These are phyloP conservation scores for Amylostereum chailletii DNA, from an alignment of 1,284 basidiomycete species.

Conservation along the genomic window DNA sequence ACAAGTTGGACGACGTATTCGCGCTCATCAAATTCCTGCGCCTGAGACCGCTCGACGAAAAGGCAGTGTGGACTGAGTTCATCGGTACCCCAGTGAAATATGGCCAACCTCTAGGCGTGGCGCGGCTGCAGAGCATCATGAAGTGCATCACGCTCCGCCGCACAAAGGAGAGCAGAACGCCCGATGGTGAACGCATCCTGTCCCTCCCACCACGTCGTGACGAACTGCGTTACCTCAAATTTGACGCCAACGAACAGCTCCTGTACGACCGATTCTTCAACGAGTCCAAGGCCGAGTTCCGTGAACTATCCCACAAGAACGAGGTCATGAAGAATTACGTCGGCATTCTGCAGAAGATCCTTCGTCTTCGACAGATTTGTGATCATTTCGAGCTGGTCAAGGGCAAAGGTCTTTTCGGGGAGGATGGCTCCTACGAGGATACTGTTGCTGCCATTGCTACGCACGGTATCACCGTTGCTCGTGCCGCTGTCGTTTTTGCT, in stretches of 20 bases:
- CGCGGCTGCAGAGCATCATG: conserved; percentile 96
- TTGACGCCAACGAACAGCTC: conserved; percentile 74
- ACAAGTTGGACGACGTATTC: conserved; percentile 96
- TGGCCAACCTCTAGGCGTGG: conserved; percentile 86
- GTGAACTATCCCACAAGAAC: conserved; percentile 76
- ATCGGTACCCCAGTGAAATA: conserved; percentile 90
- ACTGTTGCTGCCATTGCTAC: conserved; percentile 64
- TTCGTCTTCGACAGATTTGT: conserved; percentile 94
- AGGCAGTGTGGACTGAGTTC: conserved; percentile 86
- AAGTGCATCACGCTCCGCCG: conserved; percentile 92
- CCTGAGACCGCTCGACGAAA: conserved; percentile 88
- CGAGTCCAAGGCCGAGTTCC: conserved; percentile 87
- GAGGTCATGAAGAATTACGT: conserved; percentile 98
- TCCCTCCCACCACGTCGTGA: conserved; percentile 83
- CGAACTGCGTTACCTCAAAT: conserved; percentile 78
- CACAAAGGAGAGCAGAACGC: conserved; percentile 84
- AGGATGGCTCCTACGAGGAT: conserved; percentile 58
- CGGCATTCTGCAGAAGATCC: conserved; percentile 91
- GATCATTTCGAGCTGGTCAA: conserved; percentile 91
- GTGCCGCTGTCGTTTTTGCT: conserved; percentile 75
- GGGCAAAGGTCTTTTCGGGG: conserved; percentile 52
- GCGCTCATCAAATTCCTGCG: conserved; percentile 95
- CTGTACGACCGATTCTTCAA: conserved; percentile 87
- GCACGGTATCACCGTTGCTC: conserved; percentile 72
- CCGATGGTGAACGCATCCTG: conserved; percentile 81